These are phyloP conservation scores for Fusarium coffeatum DNA, from an alignment of 2,329 filamentous ascomycete genomes.

Conservation along the genomic window DNA sequence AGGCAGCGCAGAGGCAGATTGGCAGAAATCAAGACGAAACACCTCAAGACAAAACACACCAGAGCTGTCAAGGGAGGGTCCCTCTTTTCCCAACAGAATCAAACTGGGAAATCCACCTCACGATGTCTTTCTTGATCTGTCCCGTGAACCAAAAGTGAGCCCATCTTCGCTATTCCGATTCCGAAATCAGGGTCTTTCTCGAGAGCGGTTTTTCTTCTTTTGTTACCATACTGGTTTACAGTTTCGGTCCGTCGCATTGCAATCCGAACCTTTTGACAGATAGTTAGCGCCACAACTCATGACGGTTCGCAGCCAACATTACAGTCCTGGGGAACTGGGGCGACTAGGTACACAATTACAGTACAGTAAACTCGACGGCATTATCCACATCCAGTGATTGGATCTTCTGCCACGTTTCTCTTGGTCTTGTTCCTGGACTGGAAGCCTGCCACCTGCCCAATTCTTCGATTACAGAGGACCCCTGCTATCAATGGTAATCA, in stretches of 20 bases:
- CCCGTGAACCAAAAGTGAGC: slow-evolving; percentile 32
- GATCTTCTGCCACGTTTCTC: slow-evolving; percentile 16
- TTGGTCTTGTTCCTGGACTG: slow-evolving; percentile 29
- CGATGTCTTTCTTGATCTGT: slow-evolving; percentile 21
- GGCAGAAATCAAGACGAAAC: slow-evolving; percentile 8
- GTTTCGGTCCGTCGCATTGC: slow-evolving; percentile 22
- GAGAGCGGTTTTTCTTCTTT: background rate
- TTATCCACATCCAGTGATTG: slow-evolving; percentile 20
- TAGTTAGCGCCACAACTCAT: slow-evolving; percentile 27
- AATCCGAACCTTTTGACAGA: slow-evolving; percentile 22
- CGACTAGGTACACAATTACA: slow-evolving; percentile 24
- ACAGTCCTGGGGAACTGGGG: slow-evolving; percentile 12
- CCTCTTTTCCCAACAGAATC: slow-evolving; percentile 31
- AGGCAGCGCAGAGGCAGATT: slow-evolving; percentile 8
- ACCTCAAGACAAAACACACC: slow-evolving; percentile 2
- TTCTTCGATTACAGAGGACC: slow-evolving; percentile 30
- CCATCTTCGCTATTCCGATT: slow-evolving; percentile 30
- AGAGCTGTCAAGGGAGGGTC: slow-evolving; percentile 21
- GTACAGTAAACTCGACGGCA: slow-evolving; percentile 8
- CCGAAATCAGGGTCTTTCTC: slow-evolving; percentile 26
- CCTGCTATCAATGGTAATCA: slow-evolving; percentile 30
- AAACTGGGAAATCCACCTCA: slow-evolving; percentile 17
- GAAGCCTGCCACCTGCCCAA: slow-evolving; percentile 9
- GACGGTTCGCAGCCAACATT: slow-evolving; percentile 34
- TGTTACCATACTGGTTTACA: slow-evolving; percentile 24